These are phyloP conservation scores for Lactifluus piperatus DNA, from an alignment of 768 basidiomycete species.

Conservation along the genomic window DNA sequence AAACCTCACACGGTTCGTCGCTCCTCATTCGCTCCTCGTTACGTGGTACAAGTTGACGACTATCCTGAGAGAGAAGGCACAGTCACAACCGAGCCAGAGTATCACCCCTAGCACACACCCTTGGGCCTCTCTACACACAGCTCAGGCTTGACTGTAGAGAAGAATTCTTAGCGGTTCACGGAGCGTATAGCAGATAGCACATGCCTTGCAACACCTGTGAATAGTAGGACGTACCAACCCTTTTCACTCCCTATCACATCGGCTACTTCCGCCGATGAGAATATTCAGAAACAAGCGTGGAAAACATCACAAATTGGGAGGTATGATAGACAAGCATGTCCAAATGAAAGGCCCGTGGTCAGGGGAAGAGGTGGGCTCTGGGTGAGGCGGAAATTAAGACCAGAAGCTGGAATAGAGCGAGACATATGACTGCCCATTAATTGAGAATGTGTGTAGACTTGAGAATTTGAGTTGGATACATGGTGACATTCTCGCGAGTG, in stretches of 20 bases:
- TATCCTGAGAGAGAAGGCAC: not conserved
- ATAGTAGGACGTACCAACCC: not conserved
- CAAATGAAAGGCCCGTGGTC: not conserved
- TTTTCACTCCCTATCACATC: constrained; percentile 12
- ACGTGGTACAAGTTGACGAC: not conserved
- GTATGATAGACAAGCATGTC: not conserved
- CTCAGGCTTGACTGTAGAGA: not conserved
- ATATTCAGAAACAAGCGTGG: constrained; percentile 1
- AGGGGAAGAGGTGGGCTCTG: not conserved
- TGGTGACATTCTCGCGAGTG: constrained; percentile 14
- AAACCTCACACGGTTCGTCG: not conserved
- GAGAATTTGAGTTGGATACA: constrained; percentile 10
- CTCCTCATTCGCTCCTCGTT: not conserved
- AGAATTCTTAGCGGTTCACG: not conserved
- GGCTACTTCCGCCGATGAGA: constrained; percentile 9
- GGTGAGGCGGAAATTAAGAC: constrained; percentile 11
- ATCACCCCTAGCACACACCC: not conserved
- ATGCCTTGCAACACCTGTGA: constrained; percentile 2
- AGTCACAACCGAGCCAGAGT: no score
- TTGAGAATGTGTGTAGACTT: constrained; percentile 1
- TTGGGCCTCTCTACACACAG: not conserved
- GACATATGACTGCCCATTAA: constrained; percentile 3
- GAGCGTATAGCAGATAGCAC: not conserved
- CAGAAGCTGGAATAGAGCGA: constrained; percentile 5
- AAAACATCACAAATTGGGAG: constrained; percentile 5